These are phyloP conservation scores for Ailanthus altissimus DNA, from an alignment of 345 rosid genomes.

Conservation along the genomic window DNA sequence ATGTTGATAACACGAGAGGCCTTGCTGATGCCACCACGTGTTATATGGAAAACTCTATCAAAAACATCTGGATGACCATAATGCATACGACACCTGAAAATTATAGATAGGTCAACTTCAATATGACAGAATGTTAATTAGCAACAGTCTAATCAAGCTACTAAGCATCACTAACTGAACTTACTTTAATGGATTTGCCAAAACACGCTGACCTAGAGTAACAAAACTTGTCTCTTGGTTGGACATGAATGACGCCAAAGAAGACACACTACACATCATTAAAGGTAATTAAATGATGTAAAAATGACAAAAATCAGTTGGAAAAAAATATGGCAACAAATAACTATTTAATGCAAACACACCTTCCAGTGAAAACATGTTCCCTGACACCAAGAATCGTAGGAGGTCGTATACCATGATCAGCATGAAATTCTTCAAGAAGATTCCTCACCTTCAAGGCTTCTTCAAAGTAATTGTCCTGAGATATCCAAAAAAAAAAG, in stretches of 20 bases:
- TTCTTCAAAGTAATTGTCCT: constrained; percentile 99
- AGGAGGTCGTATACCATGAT: constrained; percentile 88
- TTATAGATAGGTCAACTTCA: constrained; percentile 14
- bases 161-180: constrained; percentile 26
- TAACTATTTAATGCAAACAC: constrained; percentile 13
- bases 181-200: constrained; percentile 95
- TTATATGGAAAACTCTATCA: constrained; percentile 94
- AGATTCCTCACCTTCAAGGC: constrained; percentile 98
- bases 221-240: constrained; percentile 95
- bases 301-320: background rate
- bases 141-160: constrained; percentile 11
- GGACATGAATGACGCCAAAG: constrained; percentile 95
- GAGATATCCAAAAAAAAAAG: too few species aligned
- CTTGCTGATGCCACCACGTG: constrained; percentile 99
- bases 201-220: constrained; percentile 91
- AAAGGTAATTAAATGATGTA: constrained; percentile 17
- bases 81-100: constrained; percentile 90
- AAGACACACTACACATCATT: constrained; percentile 80
- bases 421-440: constrained; percentile 78
- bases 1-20: constrained; percentile 98
- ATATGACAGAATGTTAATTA: constrained; percentile 8
- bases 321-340: constrained; percentile 7
- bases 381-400: constrained; percentile 99
- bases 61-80: constrained; percentile 99
- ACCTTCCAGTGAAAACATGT: constrained; percentile 98